A percentile compares a stretch with the other conserved stretches of the same genome.
phyloP scores from a whole-genome alignment of 768 basidiomycete species.

The Mycena alexandri region DNA sequence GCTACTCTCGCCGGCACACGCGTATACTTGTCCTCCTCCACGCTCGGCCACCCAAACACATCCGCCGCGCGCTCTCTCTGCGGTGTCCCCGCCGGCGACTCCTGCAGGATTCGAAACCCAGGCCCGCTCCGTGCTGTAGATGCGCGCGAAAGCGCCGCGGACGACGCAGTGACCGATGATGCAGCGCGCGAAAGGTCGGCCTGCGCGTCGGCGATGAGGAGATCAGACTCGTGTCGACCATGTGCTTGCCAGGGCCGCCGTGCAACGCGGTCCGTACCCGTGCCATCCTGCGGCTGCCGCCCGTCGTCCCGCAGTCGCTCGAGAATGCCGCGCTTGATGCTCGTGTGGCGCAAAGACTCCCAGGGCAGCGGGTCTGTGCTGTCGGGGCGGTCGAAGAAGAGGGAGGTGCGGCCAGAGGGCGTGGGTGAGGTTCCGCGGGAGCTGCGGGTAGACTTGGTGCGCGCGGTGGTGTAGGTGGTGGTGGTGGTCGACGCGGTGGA shows the following conservation, averaged over 20 bases:
- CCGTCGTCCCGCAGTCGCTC: conserved; percentile 55
- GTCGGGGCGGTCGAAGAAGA: conserved; percentile 36
- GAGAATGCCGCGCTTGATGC: conserved; percentile 65
- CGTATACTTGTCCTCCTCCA: conserved; percentile 55
- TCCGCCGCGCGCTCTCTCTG: conserved; percentile 31
- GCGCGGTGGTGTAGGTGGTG: conserved; percentile 14
- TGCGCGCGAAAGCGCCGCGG: conserved; percentile 38
- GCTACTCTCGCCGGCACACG: conserved; percentile 49
- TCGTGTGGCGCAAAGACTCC: conserved; percentile 62
- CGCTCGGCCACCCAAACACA: conserved; percentile 36
- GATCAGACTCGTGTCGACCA: conserved; percentile 35
- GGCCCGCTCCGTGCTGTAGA: conserved; percentile 45
- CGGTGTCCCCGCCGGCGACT: conserved; percentile 45
- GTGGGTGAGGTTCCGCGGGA: conserved; percentile 33
- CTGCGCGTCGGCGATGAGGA: conserved; percentile 34
- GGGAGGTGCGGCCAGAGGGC: conserved; percentile 37
- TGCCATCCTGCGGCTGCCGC: conserved; percentile 35
- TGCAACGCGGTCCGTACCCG: conserved; percentile 43
- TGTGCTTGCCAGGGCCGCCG: conserved; percentile 35
- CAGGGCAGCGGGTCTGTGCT: conserved; percentile 48
- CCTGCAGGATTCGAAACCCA: conserved; percentile 60
- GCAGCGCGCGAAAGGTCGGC: conserved; percentile 31
- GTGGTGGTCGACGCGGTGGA: conserved; percentile 13
- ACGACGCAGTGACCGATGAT: conserved; percentile 25
- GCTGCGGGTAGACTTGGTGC: conserved; percentile 29